Evolutionary conservation across 2,329 filamentous ascomycete genomes (phyloP), one percentile per base, ranked within the genome.

Genomic region (Metarhizium robertsii): DNA sequence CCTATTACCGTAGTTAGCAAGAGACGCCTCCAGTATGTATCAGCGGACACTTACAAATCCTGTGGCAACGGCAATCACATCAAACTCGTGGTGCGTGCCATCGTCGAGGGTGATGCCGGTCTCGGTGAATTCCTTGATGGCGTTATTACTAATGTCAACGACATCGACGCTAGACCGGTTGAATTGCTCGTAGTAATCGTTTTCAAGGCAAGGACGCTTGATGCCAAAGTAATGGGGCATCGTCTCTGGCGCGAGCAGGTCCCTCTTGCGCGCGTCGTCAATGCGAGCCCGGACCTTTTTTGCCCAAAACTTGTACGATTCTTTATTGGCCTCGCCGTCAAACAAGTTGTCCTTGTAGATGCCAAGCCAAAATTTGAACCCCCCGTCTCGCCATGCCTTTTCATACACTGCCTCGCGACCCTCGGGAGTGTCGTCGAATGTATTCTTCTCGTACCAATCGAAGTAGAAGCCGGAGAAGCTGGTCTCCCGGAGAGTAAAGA

Each of bases 381-480:
- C 82, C 2, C 80, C 81, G 0, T 72, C 65, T 2, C 68, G 53
- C 75, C 77, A 84, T 8, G 78, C 63, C 3, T 69, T 58, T 57
- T 83, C 74, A 57, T 76, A 79, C 18, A 76, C 68, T 1, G 70
- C 71, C 60, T 77, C 71, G 0, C 79, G 75, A 52, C 80, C 71
- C 48, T 78, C 77, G 0, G 73, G 69, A 0, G 69, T 71, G 53
- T 79, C 79, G 53, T 83, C 79, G 50, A 80, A 80, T 0, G 81
- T 83, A 46, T 78, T 76, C 56, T 76, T 77, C 61, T 83, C 71
- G 5, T 70, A 60, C 61, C 75, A 80, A 60, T 80, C 78, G 58
- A 81, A 86, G 4, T 74, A 66, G 64, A 87, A 84, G 1, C 84
- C 83, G 1, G 74, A 78, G 61, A 83, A 85, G 38, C 67, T 79